Evolutionary conservation across 2,329 filamentous ascomycete genomes (phyloP).

Genomic region (Colletotrichum chrysophilum): DNA sequence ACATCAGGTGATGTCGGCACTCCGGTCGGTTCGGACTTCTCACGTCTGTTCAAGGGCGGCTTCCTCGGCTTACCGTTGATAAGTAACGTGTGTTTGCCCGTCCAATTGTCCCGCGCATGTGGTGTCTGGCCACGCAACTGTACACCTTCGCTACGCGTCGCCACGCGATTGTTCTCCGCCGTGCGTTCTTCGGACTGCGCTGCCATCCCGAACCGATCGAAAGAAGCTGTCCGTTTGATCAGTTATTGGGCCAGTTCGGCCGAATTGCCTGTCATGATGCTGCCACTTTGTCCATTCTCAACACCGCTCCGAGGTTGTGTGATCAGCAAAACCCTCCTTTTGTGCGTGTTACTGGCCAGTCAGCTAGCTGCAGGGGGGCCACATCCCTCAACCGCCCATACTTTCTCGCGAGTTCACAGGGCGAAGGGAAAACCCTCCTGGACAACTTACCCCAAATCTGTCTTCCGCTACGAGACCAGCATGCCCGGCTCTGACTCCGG

Average conservation of each 20-base stretch:
- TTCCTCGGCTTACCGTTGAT: background rate
- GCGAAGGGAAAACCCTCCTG: background rate
- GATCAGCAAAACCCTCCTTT: background rate
- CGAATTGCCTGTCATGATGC: background rate
- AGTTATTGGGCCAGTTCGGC: background rate
- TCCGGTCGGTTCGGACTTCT: background rate
- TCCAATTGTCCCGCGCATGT: background rate
- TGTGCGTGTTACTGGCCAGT: background rate
- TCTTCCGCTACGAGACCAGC: background rate
- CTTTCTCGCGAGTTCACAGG: background rate
- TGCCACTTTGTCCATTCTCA: background rate
- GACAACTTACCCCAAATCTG: background rate
- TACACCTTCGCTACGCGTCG: background rate
- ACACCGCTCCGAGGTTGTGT: background rate
- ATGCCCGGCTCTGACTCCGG: background rate
- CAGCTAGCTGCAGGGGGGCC: background rate
- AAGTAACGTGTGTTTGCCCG: background rate
- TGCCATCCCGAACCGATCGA: background rate
- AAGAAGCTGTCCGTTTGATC: background rate
- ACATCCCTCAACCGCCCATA: background rate
- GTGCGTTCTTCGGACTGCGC: background rate
- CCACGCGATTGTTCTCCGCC: background rate
- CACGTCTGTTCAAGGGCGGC: background rate
- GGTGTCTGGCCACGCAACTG: background rate
- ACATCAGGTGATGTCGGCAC: background rate